Evolutionary conservation across 2,329 filamentous ascomycete species (phyloP).

Genomic region (Scytalidium sp.): DNA sequence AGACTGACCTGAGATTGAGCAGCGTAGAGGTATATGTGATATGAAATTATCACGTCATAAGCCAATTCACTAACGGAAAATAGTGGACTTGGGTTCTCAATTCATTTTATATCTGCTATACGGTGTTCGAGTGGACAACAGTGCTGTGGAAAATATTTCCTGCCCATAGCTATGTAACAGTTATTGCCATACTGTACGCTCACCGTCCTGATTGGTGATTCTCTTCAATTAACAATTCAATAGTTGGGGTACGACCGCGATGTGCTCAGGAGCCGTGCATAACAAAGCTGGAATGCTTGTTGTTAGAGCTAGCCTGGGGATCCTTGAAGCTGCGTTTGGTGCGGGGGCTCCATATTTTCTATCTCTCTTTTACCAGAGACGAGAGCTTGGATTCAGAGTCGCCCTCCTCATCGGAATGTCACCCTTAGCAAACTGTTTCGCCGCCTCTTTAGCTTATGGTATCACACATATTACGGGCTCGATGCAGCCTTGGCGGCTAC

Average conservation of each 20-base stretch:
- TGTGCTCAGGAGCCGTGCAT: conserved; percentile 8
- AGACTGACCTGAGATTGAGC: conserved; percentile 5
- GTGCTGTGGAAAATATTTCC: conserved; percentile 22
- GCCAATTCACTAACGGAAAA: too few species aligned
- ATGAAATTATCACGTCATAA: neutral
- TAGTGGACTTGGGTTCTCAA: conserved; percentile 12
- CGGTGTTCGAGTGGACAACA: conserved; percentile 11
- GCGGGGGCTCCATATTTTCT: conserved; percentile 28
- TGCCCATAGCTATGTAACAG: conserved; percentile 17
- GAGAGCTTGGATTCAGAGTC: conserved; percentile 28
- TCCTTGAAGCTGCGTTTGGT: conserved; percentile 27
- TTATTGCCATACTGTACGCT: conserved; percentile 13
- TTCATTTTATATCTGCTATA: conserved; percentile 14
- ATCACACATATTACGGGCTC: conserved; percentile 26
- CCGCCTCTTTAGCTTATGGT: conserved; percentile 30
- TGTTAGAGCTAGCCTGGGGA: conserved; percentile 20
- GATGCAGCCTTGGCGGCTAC: conserved; percentile 26
- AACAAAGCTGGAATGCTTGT: conserved; percentile 10
- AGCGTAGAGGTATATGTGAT: conserved; percentile 4
- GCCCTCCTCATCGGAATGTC: conserved; percentile 26
- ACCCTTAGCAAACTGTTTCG: conserved; percentile 31
- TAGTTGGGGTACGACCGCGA: conserved; percentile 17
- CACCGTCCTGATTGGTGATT: neutral
- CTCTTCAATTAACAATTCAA: neutral
- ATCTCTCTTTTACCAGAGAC: conserved; percentile 31